These are phyloP conservation scores for Collybia mongolica DNA, from an alignment of 768 basidiomycete genomes.

Conservation along the genomic window DNA sequence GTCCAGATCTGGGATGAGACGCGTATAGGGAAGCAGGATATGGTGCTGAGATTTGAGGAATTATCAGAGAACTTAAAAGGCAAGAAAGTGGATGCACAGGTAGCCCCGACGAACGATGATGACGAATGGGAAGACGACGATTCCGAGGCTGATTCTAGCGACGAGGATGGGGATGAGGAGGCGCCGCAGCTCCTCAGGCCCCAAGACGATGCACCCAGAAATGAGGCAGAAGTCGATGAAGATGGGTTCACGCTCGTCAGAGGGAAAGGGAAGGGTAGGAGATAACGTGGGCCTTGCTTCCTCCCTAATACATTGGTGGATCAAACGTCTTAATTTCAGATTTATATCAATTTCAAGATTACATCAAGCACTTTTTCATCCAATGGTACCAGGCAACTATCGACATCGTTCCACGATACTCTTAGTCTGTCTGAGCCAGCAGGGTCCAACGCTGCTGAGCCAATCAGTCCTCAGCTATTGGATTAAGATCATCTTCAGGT, in stretches of 20 bases:
- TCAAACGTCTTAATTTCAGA: too few species aligned
- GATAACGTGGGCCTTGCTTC: conserved; percentile 20
- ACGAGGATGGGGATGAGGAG: conserved; percentile 47
- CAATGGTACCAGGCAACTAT: too few species aligned
- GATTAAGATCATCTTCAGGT: too few species aligned
- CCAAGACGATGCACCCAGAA: conserved; percentile 27
- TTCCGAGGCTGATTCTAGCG: conserved; percentile 28
- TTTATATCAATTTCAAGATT: too few species aligned
- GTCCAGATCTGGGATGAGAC: conserved; percentile 65
- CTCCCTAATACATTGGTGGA: too few species aligned
- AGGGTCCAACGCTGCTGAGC: too few species aligned
- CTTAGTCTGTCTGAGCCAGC: too few species aligned
- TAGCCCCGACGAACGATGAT: conserved; percentile 37
- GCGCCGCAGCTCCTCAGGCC: conserved; percentile 54
- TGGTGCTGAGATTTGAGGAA: conserved; percentile 62
- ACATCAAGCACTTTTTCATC: too few species aligned
- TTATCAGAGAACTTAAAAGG: conserved; percentile 57
- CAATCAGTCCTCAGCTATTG: too few species aligned
- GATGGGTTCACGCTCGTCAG: conserved; percentile 90
- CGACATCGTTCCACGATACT: too few species aligned
- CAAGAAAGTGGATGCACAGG: conserved; percentile 51
- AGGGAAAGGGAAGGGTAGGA: conserved; percentile 52
- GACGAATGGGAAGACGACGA: conserved; percentile 42
- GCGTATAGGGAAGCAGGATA: conserved; percentile 39
- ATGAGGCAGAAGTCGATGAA: conserved; percentile 80